These are phyloP conservation scores for Chaetothyriales sp. DNA, from an alignment of 2,329 filamentous ascomycete genomes.

Conservation along the genomic window DNA sequence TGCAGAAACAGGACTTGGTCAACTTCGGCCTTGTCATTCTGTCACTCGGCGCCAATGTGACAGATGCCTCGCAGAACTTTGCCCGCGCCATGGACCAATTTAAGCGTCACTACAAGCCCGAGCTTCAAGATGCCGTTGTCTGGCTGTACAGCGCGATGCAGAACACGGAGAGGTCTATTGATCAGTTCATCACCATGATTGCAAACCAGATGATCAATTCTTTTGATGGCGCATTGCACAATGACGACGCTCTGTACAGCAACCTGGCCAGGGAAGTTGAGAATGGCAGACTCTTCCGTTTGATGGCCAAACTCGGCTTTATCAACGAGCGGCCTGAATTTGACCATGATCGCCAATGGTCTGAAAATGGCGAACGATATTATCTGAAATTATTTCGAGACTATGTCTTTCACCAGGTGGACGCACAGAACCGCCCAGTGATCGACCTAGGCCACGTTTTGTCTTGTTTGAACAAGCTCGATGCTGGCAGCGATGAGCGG, in stretches of 20 bases:
- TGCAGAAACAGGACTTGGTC: slow-evolving; percentile 76
- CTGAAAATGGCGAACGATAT: slow-evolving; percentile 83
- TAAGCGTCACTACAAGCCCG: slow-evolving; percentile 57
- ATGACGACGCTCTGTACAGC: slow-evolving; percentile 57
- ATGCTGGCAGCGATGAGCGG: slow-evolving; percentile 75
- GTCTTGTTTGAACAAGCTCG: slow-evolving; percentile 75
- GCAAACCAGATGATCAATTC: slow-evolving; percentile 59
- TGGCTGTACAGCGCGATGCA: slow-evolving; percentile 63
- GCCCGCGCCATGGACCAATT: slow-evolving; percentile 62
- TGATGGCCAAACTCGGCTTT: slow-evolving; percentile 68
- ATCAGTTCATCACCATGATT: slow-evolving; percentile 64
- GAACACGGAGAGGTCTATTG: slow-evolving; percentile 53
- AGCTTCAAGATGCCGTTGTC: slow-evolving; percentile 61
- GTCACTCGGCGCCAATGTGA: slow-evolving; percentile 59
- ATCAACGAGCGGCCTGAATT: slow-evolving; percentile 84
- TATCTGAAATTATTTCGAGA: slow-evolving; percentile 90
- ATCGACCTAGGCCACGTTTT: slow-evolving; percentile 80
- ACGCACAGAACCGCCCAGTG: slow-evolving; percentile 65
- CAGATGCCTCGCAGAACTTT: slow-evolving; percentile 44
- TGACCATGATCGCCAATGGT: slow-evolving; percentile 64
- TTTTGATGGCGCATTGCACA: slow-evolving; percentile 65
- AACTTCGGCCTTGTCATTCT: slow-evolving; percentile 74
- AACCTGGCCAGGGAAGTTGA: slow-evolving; percentile 70
- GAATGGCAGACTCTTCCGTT: slow-evolving; percentile 68
- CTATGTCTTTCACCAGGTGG: slow-evolving; percentile 93